A percentile compares a stretch with the other conserved stretches of the same genome.
These are phyloP conservation scores for Biancaea sappan DNA, from an alignment of 306 rosid species.

Conservation along the genomic window DNA sequence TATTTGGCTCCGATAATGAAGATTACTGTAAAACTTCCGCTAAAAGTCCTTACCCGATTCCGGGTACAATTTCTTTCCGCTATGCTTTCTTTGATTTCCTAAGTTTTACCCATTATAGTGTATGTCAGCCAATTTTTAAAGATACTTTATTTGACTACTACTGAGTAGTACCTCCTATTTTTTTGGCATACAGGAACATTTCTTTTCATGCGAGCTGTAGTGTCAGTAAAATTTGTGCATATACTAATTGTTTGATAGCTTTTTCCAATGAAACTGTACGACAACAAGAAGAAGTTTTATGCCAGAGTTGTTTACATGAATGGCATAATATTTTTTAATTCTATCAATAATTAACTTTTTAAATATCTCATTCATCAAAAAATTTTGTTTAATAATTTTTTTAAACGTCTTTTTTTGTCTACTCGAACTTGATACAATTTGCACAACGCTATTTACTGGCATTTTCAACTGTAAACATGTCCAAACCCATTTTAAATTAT, in stretches of 20 bases:
- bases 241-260: neutral
- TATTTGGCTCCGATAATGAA: conserved; percentile 89
- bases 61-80: conserved; percentile 54
- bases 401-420: too few species aligned
- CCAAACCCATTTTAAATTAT: too few species aligned
- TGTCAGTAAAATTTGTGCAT: neutral
- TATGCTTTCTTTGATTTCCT: neutral
- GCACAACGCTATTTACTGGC: too few species aligned
- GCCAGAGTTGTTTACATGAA: too few species aligned
- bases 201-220: neutral
- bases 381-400: too few species aligned
- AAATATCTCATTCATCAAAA: too few species aligned
- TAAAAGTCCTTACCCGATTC: conserved; percentile 68
- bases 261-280: neutral
- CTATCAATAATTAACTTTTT: too few species aligned
- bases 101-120: neutral
- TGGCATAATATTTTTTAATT: too few species aligned
- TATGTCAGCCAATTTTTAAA: neutral
- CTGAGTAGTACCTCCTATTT: neutral
- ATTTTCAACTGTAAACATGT: too few species aligned
- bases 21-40: conserved; percentile 80
- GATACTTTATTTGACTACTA: conserved; percentile 1
- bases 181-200: neutral
- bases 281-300: too few species aligned
- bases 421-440: too few species aligned